Evolutionary conservation across 768 basidiomycete genomes (phyloP).

Genomic region (Aureoboletus auriporus): DNA sequence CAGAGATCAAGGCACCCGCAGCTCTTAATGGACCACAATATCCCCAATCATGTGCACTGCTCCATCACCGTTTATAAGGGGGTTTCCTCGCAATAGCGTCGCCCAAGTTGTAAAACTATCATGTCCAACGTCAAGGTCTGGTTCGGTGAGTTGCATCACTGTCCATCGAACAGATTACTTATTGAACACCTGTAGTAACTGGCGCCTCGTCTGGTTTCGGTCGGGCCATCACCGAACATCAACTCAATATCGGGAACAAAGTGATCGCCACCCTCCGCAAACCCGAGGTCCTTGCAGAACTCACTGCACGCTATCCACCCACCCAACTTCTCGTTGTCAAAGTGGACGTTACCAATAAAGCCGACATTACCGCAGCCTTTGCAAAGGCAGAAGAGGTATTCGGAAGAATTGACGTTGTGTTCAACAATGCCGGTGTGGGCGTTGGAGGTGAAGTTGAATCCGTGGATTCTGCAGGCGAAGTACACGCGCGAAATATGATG

Average conservation of each 20-base stretch:
- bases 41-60: too few species aligned
- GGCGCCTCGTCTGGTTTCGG: constrained; percentile 41
- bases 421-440: constrained; percentile 32
- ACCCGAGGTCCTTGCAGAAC: constrained; percentile 29
- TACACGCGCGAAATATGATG: constrained; percentile 30
- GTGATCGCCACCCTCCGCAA: constrained; percentile 41
- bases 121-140: constrained; percentile 19
- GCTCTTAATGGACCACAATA: too few species aligned
- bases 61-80: too few species aligned
- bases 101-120: not conserved
- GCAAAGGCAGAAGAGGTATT: constrained; percentile 20
- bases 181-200: constrained; percentile 15
- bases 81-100: too few species aligned
- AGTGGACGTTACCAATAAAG: constrained; percentile 28
- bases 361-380: constrained; percentile 27
- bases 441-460: constrained; percentile 33
- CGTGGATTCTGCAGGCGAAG: constrained; percentile 26
- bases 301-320: constrained; percentile 18
- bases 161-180: not conserved
- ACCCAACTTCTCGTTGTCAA: constrained; percentile 27
- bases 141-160: not conserved
- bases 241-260: constrained; percentile 33
- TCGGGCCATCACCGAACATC: constrained; percentile 27
- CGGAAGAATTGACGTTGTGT: constrained; percentile 34
- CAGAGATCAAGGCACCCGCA: too few species aligned